Base-by-base conservation (phyloP, 2,329 filamentous ascomycete species). In the Cercospora sp. region DNA sequence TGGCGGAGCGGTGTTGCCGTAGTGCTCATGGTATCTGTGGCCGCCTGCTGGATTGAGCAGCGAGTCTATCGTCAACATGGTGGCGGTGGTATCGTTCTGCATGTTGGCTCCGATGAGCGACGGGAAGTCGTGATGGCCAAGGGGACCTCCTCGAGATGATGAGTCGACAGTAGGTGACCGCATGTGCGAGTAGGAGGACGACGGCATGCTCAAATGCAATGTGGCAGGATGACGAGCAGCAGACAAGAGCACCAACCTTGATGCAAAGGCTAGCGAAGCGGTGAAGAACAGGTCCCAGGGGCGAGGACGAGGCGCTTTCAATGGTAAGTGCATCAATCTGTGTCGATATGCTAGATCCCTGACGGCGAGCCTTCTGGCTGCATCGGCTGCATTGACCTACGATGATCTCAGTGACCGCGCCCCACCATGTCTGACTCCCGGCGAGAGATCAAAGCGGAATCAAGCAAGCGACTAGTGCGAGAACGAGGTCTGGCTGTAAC, bases 31-130 rank as follows among this genome's bases (percentile, higher is more conserved):
- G 60, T 61, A 66, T 20, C 60, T 65, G 62, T 67, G 65, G 55
- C 71, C 70, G 18, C 64, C 42, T 12, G 66, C 61, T 60, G 69
- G 80, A 73, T 83, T 83, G 51, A 83, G 79, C 28, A 83, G 72
- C 12, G 77, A 76, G 51, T 77, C 67, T 66, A 83, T 82, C 68
- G 79, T 79, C 76, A 83, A 80, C 74, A 76, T 77, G 13, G 69
- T 74, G 64, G 67, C 61, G 18, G 71, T 65, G 48, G 73, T 61
- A 10, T 66, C 36, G 42, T 67, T 58, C 45, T 64, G 63, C 39
- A 67, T 65, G 42, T 70, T 26, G 48, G 10, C 13, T 16, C 26
- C n/a, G 28, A 23, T 23, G 30, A 28, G 55, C 55, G 55, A 59
- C 5, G 55, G 18, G 13, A 20, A 20, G 28, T 36, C 30, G 28